Conservation (phyloP, 768 basidiomycete species). For the Rhodosporidiobolus sp. region DNA sequence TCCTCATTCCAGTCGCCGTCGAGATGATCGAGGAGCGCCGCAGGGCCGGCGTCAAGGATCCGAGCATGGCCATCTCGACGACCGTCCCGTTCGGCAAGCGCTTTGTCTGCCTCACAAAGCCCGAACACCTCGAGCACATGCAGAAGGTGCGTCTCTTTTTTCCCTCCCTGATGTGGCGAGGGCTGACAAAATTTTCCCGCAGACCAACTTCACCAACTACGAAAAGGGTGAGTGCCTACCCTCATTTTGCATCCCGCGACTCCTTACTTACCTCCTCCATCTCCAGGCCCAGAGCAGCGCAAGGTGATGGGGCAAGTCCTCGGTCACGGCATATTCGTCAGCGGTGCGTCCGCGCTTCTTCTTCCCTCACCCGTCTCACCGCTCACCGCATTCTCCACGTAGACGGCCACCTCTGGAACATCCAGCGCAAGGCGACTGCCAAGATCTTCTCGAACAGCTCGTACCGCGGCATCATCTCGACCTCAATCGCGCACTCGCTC, state of each 20-base stretch:
- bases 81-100: constrained; percentile 13
- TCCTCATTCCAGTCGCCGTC: neutral
- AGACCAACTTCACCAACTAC: constrained; percentile 26
- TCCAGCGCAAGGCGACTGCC: constrained; percentile 11
- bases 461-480: constrained; percentile 16
- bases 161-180: no score
- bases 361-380: neutral
- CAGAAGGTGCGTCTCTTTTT: neutral
- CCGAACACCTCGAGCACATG: constrained; percentile 11
- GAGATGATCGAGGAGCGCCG: neutral
- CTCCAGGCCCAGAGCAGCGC: neutral
- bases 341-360: neutral
- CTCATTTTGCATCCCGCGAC: no score
- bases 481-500: neutral
- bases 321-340: constrained; percentile 7
- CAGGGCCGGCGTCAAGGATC: neutral
- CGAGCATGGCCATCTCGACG: neutral
- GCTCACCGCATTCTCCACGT: neutral
- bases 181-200: neutral
- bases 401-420: constrained; percentile 2
- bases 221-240: constrained; percentile 1
- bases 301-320: neutral
- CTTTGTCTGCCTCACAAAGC: constrained; percentile 8
- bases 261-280: neutral
- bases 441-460: constrained; percentile 6